These are phyloP conservation scores for Colletotrichum musae DNA, from an alignment of 2,329 filamentous ascomycete genomes.

Conservation along the genomic window DNA sequence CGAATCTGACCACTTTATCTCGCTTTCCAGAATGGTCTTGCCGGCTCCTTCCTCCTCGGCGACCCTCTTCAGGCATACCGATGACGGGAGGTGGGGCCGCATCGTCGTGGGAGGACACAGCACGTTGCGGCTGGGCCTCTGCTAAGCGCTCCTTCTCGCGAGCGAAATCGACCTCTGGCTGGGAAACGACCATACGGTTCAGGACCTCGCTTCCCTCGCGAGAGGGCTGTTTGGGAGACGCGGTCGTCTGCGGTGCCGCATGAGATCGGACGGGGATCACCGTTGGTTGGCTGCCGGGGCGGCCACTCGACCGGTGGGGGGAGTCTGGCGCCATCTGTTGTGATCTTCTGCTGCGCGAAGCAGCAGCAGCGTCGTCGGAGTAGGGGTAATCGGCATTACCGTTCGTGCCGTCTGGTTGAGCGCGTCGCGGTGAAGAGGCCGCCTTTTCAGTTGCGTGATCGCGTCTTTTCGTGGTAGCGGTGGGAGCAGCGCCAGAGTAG, in stretches of 20 bases:
- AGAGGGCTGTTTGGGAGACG: slow-evolving; percentile 72
- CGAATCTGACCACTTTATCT: slow-evolving; percentile 86
- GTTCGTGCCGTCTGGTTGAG: slow-evolving; percentile 54
- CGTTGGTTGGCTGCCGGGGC: slow-evolving; percentile 49
- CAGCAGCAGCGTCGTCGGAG: slow-evolving; percentile 53
- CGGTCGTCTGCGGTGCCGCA: slow-evolving; percentile 56
- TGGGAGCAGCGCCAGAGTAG: slow-evolving; percentile 53
- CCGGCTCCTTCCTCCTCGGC: slow-evolving; percentile 67
- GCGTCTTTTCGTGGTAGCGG: slow-evolving; percentile 60
- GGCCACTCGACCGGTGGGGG: slow-evolving; percentile 55
- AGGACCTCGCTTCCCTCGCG: slow-evolving; percentile 86
- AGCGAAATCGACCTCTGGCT: slow-evolving; percentile 80
- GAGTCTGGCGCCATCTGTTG: slow-evolving; percentile 57
- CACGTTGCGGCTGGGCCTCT: slow-evolving; percentile 66
- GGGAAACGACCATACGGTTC: slow-evolving; percentile 82
- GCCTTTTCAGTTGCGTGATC: slow-evolving; percentile 62
- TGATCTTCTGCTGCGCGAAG: slow-evolving; percentile 56
- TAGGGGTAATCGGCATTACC: slow-evolving; percentile 48
- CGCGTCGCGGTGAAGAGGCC: slow-evolving; percentile 59
- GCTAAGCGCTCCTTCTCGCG: slow-evolving; percentile 79
- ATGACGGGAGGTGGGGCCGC: slow-evolving; percentile 62
- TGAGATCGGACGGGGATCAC: slow-evolving; percentile 62
- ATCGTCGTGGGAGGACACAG: slow-evolving; percentile 56
- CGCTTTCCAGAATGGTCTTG: slow-evolving; percentile 70
- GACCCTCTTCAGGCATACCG: slow-evolving; percentile 61